phyloP scores from a whole-genome alignment of 2,329 filamentous ascomycete genomes.

The Botryosphaeria dothidea region DNA sequence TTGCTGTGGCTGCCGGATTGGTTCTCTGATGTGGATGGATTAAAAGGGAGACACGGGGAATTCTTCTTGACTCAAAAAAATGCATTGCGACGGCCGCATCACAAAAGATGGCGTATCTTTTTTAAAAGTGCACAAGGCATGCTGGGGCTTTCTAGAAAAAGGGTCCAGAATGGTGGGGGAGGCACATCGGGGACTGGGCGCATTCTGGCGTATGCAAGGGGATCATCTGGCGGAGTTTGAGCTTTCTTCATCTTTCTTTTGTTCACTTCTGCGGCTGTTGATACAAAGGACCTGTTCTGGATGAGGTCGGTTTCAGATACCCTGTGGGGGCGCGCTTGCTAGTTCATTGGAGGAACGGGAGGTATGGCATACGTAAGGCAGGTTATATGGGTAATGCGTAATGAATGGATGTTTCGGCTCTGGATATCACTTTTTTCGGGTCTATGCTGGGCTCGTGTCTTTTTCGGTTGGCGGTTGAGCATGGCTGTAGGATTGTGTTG shows the following conservation, averaged over 20 bases:
- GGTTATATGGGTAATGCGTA: neutral
- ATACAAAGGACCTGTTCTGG: neutral
- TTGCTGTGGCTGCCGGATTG: constrained; percentile 6
- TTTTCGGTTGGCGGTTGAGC: too few relatives aligned
- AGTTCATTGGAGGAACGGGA: neutral
- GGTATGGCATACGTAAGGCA: too few relatives aligned
- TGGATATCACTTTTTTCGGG: too few relatives aligned
- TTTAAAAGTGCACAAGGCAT: too few relatives aligned
- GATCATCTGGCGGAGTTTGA: neutral
- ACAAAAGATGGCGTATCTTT: neutral
- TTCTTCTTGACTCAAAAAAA: too few relatives aligned
- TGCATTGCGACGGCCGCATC: neutral
- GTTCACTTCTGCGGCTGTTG: neutral
- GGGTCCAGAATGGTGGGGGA: too few relatives aligned
- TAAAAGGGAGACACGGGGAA: too few relatives aligned
- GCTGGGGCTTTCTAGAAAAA: too few relatives aligned
- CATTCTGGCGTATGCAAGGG: neutral
- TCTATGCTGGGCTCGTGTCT: too few relatives aligned
- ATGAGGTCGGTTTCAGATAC: constrained; percentile 2
- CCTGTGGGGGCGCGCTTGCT: neutral
- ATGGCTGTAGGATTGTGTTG: too few relatives aligned
- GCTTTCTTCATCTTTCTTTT: neutral
- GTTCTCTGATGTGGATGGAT: neutral
- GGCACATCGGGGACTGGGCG: neutral
- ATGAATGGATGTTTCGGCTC: neutral